A percentile compares a stretch with the other conserved stretches of the same genome.
Evolutionary conservation across 2,329 filamentous ascomycete genomes (phyloP).

Genomic region (Colletotrichum plurivorum): DNA sequence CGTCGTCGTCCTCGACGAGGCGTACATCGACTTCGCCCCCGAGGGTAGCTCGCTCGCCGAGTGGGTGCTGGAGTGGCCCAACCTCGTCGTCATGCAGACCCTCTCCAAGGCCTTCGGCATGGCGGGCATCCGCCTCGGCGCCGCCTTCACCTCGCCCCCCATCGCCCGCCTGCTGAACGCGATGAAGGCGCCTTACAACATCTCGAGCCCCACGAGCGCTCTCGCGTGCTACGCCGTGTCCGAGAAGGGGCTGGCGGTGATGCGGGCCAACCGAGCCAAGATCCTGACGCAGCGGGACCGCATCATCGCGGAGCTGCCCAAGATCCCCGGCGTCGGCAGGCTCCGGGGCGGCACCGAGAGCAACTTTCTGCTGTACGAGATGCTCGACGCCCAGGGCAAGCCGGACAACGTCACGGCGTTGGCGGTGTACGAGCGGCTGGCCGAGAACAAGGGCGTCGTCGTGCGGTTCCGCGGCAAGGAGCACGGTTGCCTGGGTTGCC

Average conservation of each 20-base stretch:
- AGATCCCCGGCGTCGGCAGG: constrained; percentile 82
- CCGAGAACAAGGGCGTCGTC: constrained; percentile 89
- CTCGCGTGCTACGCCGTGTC: constrained; percentile 83
- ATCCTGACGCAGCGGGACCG: constrained; percentile 85
- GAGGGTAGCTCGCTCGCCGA: constrained; percentile 85
- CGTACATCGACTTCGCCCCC: constrained; percentile 93
- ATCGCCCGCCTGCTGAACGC: constrained; percentile 89
- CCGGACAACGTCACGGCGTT: constrained; percentile 86
- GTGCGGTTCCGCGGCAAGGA: constrained; percentile 96
- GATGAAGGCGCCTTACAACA: constrained; percentile 96
- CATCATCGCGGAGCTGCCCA: constrained; percentile 79
- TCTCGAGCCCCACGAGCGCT: constrained; percentile 88
- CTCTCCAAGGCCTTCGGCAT: constrained; percentile 98
- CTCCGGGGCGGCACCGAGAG: constrained; percentile 84
- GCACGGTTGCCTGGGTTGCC: constrained; percentile 87
- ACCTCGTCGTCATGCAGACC: constrained; percentile 98
- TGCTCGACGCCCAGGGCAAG: constrained; percentile 79
- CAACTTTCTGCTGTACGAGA: constrained; percentile 94
- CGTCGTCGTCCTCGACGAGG: constrained; percentile 92
- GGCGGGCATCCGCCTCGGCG: constrained; percentile 91
- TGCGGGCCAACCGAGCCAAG: constrained; percentile 78
- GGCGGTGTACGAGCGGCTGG: constrained; percentile 86
- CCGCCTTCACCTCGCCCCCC: constrained; percentile 81
- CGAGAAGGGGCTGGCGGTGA: constrained; percentile 76
- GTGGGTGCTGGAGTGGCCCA: constrained; percentile 93